Percentiles rank a stretch among this genome's conserved stretches.
Conservation (phyloP, 768 basidiomycete genomes). For the Asterophora lycoperdoides region DNA sequence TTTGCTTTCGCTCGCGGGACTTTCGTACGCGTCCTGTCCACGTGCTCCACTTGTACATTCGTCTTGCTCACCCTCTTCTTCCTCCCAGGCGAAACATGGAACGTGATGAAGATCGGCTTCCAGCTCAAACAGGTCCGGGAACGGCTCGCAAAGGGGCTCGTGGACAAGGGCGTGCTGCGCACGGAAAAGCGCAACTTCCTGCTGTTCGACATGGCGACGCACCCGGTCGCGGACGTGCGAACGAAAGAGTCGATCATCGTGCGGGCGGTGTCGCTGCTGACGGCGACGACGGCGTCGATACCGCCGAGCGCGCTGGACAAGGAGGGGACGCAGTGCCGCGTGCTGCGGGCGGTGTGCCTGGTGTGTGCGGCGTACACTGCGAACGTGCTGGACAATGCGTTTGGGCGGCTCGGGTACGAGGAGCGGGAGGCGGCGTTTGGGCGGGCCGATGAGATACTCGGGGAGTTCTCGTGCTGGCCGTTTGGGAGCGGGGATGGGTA, state of each 20-base stretch:
- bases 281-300: constrained; percentile 76
- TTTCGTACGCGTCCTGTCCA: background rate
- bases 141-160: constrained; percentile 93
- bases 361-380: constrained; percentile 93
- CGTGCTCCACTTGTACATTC: background rate
- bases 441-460: constrained; percentile 89
- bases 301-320: constrained; percentile 71
- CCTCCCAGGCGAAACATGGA: constrained; percentile 94
- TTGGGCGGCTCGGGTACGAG: constrained; percentile 85
- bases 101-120: constrained; percentile 99
- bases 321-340: constrained; percentile 78
- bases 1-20: background rate
- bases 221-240: constrained; percentile 91
- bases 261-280: constrained; percentile 74
- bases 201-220: constrained; percentile 99
- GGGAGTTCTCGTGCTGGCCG: constrained; percentile 90
- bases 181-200: constrained; percentile 99
- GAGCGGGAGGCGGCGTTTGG: constrained; percentile 91
- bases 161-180: constrained; percentile 97
- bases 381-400: constrained; percentile 92
- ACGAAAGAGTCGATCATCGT: constrained; percentile 82
- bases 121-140: constrained; percentile 98
- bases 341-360: constrained; percentile 75
- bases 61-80: background rate
- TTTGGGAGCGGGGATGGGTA: constrained; percentile 46